Evolutionary conservation across 306 rosid species (phyloP), one percentile per base, ranked within the genome.

Genomic region (Pyrus pyrifolia): DNA sequence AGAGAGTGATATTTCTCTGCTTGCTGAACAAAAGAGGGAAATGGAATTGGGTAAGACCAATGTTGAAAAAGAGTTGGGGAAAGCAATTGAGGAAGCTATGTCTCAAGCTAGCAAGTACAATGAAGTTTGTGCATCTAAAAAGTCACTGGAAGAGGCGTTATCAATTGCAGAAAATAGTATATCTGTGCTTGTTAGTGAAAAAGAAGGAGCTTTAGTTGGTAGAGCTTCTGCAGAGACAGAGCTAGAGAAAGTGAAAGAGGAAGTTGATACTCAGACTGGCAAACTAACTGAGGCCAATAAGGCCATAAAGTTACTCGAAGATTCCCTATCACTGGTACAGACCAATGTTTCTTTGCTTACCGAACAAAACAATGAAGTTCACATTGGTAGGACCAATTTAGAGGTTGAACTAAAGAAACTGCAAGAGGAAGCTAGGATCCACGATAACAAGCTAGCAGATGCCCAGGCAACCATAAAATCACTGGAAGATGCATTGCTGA

Each of bases 351-450:
- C 76, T 76, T 68, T 85, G 71, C 89, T 92, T 79, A 81, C 80
- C 38, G 97, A 92, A 80, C 90, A 86, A 81, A 84, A 83, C 59
- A 81, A 84, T 78, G 86, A 84, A 25, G 91, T 84, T 62, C 92
- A 83, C 85, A 70, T 74, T 78, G 80, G 78, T 72, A 86, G 83
- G 83, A 81, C 71, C 66, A 83, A 86, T 65, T 83, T 89, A 86
- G 97, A 91, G 84, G 85, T 53, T 78, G 92, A 95, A 82, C 81
- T 89, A 80, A 89, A 85, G 88, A 82, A 80, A 77, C 82, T 90
- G 85, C 91, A 80, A 81, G 97, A 85, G 64, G 97, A 95, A 83
- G 88, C 82, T 66, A 78, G 22, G 55, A 67, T 84, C 69, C 87
- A 85, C 65, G 87, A 81, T 38, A 79, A 81, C 85, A 81, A 92